Conservation (phyloP, 1,284 basidiomycete species). For the Violaceomyces palustris region DNA sequence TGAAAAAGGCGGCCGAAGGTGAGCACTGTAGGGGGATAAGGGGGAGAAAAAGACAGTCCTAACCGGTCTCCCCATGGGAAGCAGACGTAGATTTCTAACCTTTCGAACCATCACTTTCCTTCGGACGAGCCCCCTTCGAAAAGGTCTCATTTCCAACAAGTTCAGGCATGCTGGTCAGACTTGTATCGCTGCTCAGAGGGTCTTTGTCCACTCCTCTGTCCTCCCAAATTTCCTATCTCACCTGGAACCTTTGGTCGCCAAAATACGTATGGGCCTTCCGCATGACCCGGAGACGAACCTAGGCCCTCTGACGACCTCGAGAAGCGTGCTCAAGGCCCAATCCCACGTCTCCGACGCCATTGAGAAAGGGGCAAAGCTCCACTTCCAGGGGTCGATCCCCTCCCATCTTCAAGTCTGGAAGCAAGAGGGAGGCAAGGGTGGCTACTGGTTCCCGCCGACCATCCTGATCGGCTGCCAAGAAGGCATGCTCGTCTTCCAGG, state of each 20-base stretch:
- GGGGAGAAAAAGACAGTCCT: too few relatives aligned
- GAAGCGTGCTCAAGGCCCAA: slow-evolving; percentile 22
- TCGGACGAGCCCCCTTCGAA: too few relatives aligned
- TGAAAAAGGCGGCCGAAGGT: slow-evolving; percentile 45
- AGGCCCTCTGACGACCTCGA: slow-evolving; percentile 20
- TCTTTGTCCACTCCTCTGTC: slow-evolving; percentile 24
- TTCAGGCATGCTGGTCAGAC: slow-evolving; percentile 21
- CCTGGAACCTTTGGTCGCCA: too few relatives aligned
- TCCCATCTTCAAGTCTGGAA: background rate
- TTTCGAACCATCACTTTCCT: too few relatives aligned
- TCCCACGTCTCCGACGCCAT: slow-evolving; percentile 21
- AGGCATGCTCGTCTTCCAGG: slow-evolving; percentile 31
- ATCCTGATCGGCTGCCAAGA: slow-evolving; percentile 27
- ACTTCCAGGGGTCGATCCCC: slow-evolving; percentile 14
- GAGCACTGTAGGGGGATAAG: too few relatives aligned
- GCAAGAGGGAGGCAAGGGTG: too few relatives aligned
- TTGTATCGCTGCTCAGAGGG: slow-evolving; percentile 31
- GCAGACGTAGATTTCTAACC: too few relatives aligned
- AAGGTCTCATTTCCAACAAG: slow-evolving; percentile 21
- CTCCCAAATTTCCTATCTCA: too few relatives aligned
- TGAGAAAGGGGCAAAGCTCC: slow-evolving; percentile 14
- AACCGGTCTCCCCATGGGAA: too few relatives aligned
- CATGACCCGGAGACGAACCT: slow-evolving; percentile 2
- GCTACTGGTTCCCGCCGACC: slow-evolving; percentile 39
- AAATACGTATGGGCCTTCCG: too few relatives aligned